These are phyloP conservation scores for Casuarina glauca DNA, from an alignment of 306 rosid species.

Conservation along the genomic window DNA sequence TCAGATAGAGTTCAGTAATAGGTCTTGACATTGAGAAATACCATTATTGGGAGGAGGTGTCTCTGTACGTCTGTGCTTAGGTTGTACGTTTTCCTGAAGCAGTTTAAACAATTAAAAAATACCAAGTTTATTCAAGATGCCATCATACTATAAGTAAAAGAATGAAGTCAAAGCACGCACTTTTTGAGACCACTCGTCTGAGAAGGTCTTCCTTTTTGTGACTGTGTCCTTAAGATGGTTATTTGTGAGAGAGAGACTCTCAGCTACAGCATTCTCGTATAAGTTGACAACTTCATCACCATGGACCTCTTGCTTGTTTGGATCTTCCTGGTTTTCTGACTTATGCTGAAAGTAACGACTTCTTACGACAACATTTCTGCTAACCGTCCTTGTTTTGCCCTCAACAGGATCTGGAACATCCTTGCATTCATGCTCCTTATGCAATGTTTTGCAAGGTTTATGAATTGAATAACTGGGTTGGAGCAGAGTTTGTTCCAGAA, in stretches of 20 bases:
- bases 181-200: constrained; percentile 40
- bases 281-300: constrained; percentile 28
- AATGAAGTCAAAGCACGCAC: constrained; percentile 45
- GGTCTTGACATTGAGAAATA: constrained; percentile 29
- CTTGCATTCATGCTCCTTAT: constrained; percentile 43
- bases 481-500: constrained; percentile 46
- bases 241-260: constrained; percentile 32
- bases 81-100: constrained; percentile 61
- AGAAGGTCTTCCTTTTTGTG: constrained; percentile 60
- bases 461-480: constrained; percentile 64
- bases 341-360: constrained; percentile 71
- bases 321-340: constrained; percentile 35
- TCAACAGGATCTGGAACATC: constrained; percentile 37
- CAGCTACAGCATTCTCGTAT: constrained; percentile 31
- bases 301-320: constrained; percentile 38
- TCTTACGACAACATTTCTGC: constrained; percentile 63
- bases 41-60: constrained; percentile 45
- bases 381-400: constrained; percentile 47
- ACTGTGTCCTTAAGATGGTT: constrained; percentile 33
- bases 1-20: constrained; percentile 6
- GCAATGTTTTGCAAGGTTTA: constrained; percentile 68
- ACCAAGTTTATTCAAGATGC: constrained; percentile 20
- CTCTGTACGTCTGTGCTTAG: constrained; percentile 34
- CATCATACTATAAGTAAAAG: constrained; percentile 18
- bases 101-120: constrained; percentile 20